These are phyloP conservation scores for Leccinum boreale DNA, from an alignment of 768 basidiomycete genomes.

Conservation along the genomic window DNA sequence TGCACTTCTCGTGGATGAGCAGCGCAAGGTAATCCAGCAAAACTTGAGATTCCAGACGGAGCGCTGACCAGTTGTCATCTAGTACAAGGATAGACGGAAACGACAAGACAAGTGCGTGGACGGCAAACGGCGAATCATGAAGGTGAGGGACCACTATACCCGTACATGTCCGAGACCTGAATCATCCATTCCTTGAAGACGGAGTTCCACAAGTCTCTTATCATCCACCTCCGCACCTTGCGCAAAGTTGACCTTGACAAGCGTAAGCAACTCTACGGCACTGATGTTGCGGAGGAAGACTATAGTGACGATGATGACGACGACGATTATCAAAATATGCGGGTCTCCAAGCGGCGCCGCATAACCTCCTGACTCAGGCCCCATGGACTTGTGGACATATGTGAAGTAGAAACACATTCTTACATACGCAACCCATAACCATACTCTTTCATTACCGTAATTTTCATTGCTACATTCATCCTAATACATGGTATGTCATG, in stretches of 20 bases:
- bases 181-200: conserved; percentile 38
- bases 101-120: conserved; percentile 46
- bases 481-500: conserved; percentile 23
- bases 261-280: conserved; percentile 41
- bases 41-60: neutral
- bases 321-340: conserved; percentile 33
- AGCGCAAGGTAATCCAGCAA: conserved; percentile 53
- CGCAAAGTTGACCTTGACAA: conserved; percentile 58
- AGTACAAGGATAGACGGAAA: conserved; percentile 68
- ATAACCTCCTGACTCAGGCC: conserved; percentile 17
- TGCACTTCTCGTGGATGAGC: conserved; percentile 59
- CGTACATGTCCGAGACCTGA: neutral
- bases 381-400: conserved; percentile 20
- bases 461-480: conserved; percentile 27
- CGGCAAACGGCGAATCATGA: conserved; percentile 49
- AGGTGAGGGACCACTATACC: conserved; percentile 40
- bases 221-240: conserved; percentile 53
- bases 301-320: conserved; percentile 36
- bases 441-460: conserved; percentile 28
- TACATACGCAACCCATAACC: conserved; percentile 24
- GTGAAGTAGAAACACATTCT: conserved; percentile 17
- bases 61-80: conserved; percentile 1
- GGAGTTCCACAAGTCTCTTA: conserved; percentile 66
- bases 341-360: conserved; percentile 29
- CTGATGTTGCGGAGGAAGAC: conserved; percentile 36